A percentile compares a stretch with the other conserved stretches of the same genome.
Conservation (phyloP, 805 yeast genomes). For the Ogataea corticis region DNA sequence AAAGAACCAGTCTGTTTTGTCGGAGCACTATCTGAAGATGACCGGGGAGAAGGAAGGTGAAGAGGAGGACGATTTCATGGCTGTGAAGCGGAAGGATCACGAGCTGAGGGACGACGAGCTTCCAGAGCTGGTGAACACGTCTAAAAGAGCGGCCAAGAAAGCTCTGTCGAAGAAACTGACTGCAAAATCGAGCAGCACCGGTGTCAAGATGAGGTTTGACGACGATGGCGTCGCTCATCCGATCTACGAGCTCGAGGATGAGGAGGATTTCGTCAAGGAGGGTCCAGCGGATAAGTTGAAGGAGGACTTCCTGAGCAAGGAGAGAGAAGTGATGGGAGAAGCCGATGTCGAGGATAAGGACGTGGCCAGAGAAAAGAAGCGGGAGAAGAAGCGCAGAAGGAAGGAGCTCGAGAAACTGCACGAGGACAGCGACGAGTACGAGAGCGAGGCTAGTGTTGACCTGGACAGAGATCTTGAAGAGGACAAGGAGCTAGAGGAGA, state of each 20-base stretch:
- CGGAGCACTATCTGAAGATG: slow-evolving; percentile 82
- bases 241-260: slow-evolving; percentile 86
- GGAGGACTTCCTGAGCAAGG: slow-evolving; percentile 63
- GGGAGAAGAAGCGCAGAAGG: slow-evolving; percentile 86
- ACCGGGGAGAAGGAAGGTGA: slow-evolving; percentile 62
- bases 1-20: slow-evolving; percentile 85
- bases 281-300: slow-evolving; percentile 71
- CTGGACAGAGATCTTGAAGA: slow-evolving; percentile 30
- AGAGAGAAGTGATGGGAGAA: slow-evolving; percentile 63
- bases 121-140: slow-evolving; percentile 60
- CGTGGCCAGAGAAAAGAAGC: slow-evolving; percentile 71
- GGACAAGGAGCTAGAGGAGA: slow-evolving; percentile 36
- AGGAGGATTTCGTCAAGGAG: slow-evolving; percentile 73
- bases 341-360: slow-evolving; percentile 80
- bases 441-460: slow-evolving; percentile 32
- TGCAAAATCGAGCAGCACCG: slow-evolving; percentile 57
- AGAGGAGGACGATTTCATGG: slow-evolving; percentile 81
- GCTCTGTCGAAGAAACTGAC: slow-evolving; percentile 86
- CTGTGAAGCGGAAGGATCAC: slow-evolving; percentile 78
- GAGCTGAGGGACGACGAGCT: slow-evolving; percentile 61
- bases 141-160: slow-evolving; percentile 81
- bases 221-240: slow-evolving; percentile 95
- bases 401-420: slow-evolving; percentile 70
- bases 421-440: slow-evolving; percentile 31
- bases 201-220: slow-evolving; percentile 82